Evolutionary conservation across 148 eudicot species (phyloP).

Genomic region (Agrostemma githago): DNA sequence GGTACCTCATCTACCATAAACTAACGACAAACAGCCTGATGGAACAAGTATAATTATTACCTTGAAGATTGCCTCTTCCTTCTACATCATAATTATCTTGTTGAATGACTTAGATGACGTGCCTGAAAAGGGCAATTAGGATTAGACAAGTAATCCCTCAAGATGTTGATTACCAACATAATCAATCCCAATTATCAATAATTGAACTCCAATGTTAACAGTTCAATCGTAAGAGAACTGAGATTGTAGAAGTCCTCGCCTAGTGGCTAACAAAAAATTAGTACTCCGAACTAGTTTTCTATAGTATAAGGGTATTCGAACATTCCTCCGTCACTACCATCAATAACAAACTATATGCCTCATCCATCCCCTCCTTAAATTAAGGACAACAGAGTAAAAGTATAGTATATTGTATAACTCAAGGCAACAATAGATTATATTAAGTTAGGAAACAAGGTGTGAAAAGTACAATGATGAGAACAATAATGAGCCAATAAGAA

Average conservation of each 20-base stretch:
- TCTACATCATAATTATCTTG: constrained; percentile 90
- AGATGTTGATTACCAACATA: constrained; percentile 1
- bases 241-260: not conserved
- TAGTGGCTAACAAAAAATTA: not conserved
- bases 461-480: constrained; percentile 89
- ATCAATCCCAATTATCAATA: not conserved
- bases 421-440: no score
- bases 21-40: constrained; percentile 62
- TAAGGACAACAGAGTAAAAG: constrained; percentile 5
- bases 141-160: constrained; percentile 11
- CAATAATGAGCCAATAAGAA: constrained; percentile 93
- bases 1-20: not conserved
- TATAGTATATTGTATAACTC: not conserved
- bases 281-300: no score
- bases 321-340: not conserved
- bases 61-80: constrained; percentile 78
- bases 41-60: constrained; percentile 55
- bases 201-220: not conserved
- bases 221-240: not conserved
- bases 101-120: constrained; percentile 88
- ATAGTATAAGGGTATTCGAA: not conserved
- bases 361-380: no score
- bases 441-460: constrained; percentile 32
- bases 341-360: not conserved
- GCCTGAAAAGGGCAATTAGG: constrained; percentile 39